phyloP scores from a whole-genome alignment of 2,329 filamentous ascomycete genomes.

The Fusarium brevicatenulatum region DNA sequence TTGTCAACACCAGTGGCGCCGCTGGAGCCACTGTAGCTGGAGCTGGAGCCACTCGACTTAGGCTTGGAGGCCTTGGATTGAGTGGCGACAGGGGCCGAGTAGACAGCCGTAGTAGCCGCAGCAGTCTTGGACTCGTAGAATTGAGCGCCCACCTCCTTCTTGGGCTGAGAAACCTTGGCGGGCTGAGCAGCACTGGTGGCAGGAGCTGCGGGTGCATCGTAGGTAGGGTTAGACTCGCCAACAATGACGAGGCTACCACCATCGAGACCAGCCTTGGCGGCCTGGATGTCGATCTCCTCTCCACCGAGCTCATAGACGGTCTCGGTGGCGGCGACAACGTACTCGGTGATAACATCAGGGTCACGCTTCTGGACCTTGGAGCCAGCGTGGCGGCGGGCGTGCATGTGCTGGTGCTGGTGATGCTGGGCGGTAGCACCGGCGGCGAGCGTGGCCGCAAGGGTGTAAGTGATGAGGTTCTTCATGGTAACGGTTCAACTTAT shows the following conservation, averaged over 20 bases:
- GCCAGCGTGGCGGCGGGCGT: slow-evolving; percentile 63
- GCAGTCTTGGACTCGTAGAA: slow-evolving; percentile 62
- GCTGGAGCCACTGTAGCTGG: slow-evolving; percentile 36
- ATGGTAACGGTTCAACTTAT: slow-evolving; percentile 49
- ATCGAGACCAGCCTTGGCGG: slow-evolving; percentile 77
- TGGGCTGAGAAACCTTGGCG: slow-evolving; percentile 46
- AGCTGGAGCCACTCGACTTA: slow-evolving; percentile 38
- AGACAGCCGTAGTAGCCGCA: slow-evolving; percentile 44
- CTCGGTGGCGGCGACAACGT: slow-evolving; percentile 69
- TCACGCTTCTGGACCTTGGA: slow-evolving; percentile 60
- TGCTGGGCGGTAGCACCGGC: slow-evolving; percentile 67
- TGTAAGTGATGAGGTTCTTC: slow-evolving; percentile 61
- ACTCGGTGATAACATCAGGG: slow-evolving; percentile 59
- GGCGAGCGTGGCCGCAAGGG: slow-evolving; percentile 64
- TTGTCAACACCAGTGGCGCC: slow-evolving; percentile 65
- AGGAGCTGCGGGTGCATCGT: slow-evolving; percentile 56
- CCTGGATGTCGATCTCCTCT: slow-evolving; percentile 65
- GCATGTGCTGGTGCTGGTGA: slow-evolving; percentile 68
- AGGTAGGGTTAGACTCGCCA: slow-evolving; percentile 66
- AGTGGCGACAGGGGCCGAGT: slow-evolving; percentile 37
- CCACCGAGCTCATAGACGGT: slow-evolving; percentile 79
- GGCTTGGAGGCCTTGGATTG: slow-evolving; percentile 43
- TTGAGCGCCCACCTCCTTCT: slow-evolving; percentile 54
- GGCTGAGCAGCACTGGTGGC: slow-evolving; percentile 50
- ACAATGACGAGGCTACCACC: slow-evolving; percentile 76